phyloP scores from a whole-genome alignment of 768 basidiomycete genomes.

The Calocybe cyanea region DNA sequence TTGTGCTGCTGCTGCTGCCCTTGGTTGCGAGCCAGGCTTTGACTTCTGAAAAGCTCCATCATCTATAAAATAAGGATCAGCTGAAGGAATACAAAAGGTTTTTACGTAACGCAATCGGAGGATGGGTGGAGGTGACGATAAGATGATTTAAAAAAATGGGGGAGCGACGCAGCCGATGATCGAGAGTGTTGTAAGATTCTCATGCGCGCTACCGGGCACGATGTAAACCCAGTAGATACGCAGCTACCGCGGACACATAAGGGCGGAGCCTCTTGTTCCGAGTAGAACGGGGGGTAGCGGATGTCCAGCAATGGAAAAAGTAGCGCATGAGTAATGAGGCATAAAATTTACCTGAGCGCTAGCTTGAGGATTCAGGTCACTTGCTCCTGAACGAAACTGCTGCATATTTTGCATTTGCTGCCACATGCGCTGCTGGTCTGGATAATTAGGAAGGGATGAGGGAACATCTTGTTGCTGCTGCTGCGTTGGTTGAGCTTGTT shows the following conservation, averaged over 20 bases:
- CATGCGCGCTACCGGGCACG: constrained; percentile 10
- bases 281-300: constrained; percentile 6
- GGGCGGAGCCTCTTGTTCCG: constrained; percentile 7
- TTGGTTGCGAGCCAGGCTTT: constrained; percentile 32
- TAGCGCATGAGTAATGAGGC: constrained; percentile 2
- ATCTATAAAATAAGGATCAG: constrained; percentile 31
- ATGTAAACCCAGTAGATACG: constrained; percentile 4
- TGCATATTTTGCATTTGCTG: constrained; percentile 49
- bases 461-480: constrained; percentile 38
- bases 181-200: constrained; percentile 9
- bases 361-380: constrained; percentile 38
- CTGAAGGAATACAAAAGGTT: constrained; percentile 9
- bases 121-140: constrained; percentile 15
- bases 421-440: constrained; percentile 56
- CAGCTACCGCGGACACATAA: constrained; percentile 8
- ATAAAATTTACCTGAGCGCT: constrained; percentile 44
- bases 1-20: constrained; percentile 30
- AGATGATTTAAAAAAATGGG: constrained; percentile 10
- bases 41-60: constrained; percentile 41
- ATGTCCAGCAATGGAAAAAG: neutral
- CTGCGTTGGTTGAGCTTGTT: constrained; percentile 31
- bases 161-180: constrained; percentile 9
- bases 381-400: constrained; percentile 39
- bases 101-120: constrained; percentile 20
- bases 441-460: constrained; percentile 39